Percentiles rank a stretch among this genome's conserved stretches.
phyloP scores from a whole-genome alignment of 1,284 basidiomycete genomes.

The Microbotryum silenes-acaulis region DNA sequence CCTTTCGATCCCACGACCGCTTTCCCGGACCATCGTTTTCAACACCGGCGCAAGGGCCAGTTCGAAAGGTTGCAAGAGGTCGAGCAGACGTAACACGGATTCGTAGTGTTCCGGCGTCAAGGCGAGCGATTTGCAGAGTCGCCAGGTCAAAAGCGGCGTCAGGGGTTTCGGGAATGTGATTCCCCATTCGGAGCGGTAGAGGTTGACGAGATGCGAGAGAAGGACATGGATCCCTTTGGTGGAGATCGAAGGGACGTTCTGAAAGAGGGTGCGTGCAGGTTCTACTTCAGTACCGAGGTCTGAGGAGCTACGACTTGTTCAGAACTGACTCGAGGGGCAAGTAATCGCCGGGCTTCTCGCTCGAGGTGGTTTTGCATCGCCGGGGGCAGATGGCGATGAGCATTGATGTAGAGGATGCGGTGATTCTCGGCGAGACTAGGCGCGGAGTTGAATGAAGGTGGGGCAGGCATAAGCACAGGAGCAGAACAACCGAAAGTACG shows the following conservation, averaged over 20 bases:
- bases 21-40: background rate
- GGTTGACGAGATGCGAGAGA: conserved; percentile 13
- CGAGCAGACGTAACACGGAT: conserved; percentile 15
- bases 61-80: conserved; percentile 11
- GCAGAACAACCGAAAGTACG: background rate
- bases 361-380: conserved; percentile 27
- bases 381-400: conserved; percentile 12
- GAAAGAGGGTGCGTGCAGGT: background rate
- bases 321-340: conserved; percentile 7
- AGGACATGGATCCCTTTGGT: background rate
- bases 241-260: too few relatives aligned
- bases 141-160: conserved; percentile 9
- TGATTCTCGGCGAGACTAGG: conserved; percentile 29
- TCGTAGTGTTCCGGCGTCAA: background rate
- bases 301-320: background rate
- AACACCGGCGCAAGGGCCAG: background rate
- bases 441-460: background rate
- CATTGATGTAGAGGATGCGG: conserved; percentile 30
- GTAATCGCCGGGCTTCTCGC: background rate
- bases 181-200: conserved; percentile 26
- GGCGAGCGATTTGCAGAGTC: conserved; percentile 10
- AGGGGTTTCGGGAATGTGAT: conserved; percentile 24
- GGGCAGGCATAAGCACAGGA: background rate
- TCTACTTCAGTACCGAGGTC: background rate
- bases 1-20: too few relatives aligned